A percentile compares a stretch with the other conserved stretches of the same genome.
Evolutionary conservation across 192 early-diverging fungal genomes (phyloP).

Genomic region (Podochytrium sp.): DNA sequence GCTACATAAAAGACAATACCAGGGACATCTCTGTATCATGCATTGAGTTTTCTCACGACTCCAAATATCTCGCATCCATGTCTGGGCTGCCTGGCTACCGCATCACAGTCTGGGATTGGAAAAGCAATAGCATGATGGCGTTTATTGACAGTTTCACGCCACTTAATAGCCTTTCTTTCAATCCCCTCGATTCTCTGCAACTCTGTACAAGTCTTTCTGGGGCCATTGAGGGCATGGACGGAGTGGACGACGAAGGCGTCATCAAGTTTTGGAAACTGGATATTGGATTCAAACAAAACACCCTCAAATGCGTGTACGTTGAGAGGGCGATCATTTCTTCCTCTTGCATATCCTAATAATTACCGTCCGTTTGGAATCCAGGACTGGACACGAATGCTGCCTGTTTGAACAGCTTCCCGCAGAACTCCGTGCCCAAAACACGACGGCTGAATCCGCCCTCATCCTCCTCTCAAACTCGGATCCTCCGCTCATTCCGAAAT

Average conservation of each 20-base stretch:
- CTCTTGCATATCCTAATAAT: background rate
- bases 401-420: conserved; percentile 21
- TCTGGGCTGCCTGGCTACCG: conserved; percentile 49
- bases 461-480: background rate
- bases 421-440: background rate
- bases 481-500: background rate
- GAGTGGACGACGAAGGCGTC: conserved; percentile 20
- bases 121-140: conserved; percentile 35
- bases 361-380: background rate
- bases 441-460: background rate
- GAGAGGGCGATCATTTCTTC: background rate
- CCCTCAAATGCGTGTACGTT: conserved; percentile 42
- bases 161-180: conserved; percentile 46
- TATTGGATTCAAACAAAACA: conserved; percentile 44
- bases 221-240: background rate
- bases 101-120: conserved; percentile 60
- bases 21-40: conserved; percentile 39
- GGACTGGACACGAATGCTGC: conserved; percentile 6
- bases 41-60: conserved; percentile 52
- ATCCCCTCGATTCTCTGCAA: conserved; percentile 47
- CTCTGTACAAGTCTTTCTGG: conserved; percentile 47
- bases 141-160: conserved; percentile 28
- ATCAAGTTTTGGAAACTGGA: conserved; percentile 56
- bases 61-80: conserved; percentile 52
- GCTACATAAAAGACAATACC: background rate